Conservation (phyloP, 495 filamentous ascomycete genomes). For the Aspergillus olivimuriae region DNA sequence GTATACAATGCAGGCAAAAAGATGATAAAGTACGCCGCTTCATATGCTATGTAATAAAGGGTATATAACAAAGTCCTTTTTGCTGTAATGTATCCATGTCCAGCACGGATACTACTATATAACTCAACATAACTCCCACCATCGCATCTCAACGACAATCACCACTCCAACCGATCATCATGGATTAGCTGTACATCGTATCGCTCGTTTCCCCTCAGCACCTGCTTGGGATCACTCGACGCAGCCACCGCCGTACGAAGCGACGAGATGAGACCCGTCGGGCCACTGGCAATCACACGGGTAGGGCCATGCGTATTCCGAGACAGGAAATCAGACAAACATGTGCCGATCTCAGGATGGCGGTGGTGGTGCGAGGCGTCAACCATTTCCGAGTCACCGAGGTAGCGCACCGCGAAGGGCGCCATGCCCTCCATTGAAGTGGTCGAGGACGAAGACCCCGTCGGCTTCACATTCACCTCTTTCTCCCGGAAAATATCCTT, state of each 20-base stretch:
- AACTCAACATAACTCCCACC: neutral
- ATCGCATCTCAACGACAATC: neutral
- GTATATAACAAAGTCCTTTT: neutral
- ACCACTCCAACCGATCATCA: conserved; percentile 40
- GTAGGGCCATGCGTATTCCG: conserved; percentile 36
- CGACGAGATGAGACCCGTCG: conserved; percentile 51
- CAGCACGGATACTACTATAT: neutral
- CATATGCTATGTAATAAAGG: neutral
- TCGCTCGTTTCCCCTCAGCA: conserved; percentile 49
- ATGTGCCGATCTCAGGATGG: conserved; percentile 21
- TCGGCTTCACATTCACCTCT: neutral
- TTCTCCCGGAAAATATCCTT: conserved; percentile 2
- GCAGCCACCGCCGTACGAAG: conserved; percentile 48
- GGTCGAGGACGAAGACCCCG: neutral
- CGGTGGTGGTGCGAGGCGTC: neutral
- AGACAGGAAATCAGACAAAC: conserved; percentile 25
- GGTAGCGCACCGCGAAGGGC: conserved; percentile 7
- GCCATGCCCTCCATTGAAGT: neutral
- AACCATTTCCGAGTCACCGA: neutral
- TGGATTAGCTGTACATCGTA: conserved; percentile 52
- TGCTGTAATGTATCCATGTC: neutral
- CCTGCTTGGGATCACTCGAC: conserved; percentile 41
- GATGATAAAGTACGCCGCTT: no score
- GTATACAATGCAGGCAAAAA: no score
- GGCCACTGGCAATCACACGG: conserved; percentile 55